Percentiles rank a stretch among this genome's conserved stretches.
These are phyloP conservation scores for Stachybotrys echinatus DNA, from an alignment of 2,329 filamentous ascomycete species.

Conservation along the genomic window DNA sequence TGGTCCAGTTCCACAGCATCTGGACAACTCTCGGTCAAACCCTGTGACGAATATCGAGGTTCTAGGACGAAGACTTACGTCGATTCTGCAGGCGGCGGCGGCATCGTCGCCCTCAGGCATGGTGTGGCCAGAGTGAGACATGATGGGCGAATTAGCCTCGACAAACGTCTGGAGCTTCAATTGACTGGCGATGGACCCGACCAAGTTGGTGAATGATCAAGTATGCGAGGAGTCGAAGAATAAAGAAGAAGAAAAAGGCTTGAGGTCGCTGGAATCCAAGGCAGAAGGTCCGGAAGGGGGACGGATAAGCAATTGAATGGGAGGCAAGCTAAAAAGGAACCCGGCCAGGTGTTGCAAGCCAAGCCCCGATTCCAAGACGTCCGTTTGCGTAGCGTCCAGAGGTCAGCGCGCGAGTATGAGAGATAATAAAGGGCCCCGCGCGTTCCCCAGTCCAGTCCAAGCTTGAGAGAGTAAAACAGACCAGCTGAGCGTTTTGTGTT, in stretches of 20 bases:
- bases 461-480: no score
- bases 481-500: background rate
- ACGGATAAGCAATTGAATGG: background rate
- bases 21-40: conserved; percentile 25
- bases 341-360: background rate
- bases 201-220: no score
- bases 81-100: conserved; percentile 23
- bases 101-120: conserved; percentile 11
- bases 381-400: no score
- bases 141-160: conserved; percentile 7
- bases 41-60: background rate
- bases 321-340: background rate
- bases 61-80: conserved; percentile 14
- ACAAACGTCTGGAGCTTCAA: background rate
- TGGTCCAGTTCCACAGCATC: conserved; percentile 80
- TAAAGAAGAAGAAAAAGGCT: background rate
- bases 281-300: conserved; percentile 2
- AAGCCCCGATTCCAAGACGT: background rate
- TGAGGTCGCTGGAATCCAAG: conserved; percentile 4
- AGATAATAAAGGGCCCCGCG: background rate
- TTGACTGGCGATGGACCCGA: no score
- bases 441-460: no score
- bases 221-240: background rate
- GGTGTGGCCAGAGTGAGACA: conserved; percentile 16
- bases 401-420: background rate